Conservation (phyloP, 2,329 filamentous ascomycete genomes). For the Aspergillus puulaauensis region DNA sequence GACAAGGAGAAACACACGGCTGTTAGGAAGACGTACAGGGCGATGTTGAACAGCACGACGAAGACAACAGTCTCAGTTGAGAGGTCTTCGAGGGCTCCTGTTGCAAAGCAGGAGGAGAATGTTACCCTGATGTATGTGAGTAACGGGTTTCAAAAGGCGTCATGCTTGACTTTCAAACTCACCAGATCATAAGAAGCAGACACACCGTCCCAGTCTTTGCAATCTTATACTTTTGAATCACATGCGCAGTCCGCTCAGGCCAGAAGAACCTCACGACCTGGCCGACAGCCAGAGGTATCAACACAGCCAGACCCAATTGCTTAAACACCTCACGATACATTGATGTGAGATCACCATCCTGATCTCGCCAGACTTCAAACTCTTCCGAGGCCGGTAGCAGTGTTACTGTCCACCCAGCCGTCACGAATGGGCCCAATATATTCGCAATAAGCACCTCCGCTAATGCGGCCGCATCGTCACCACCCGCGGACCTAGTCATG, state of each 20-base stretch:
- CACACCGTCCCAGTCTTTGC: slow-evolving; percentile 47
- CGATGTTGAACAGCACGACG: slow-evolving; percentile 67
- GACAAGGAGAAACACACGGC: slow-evolving; percentile 54
- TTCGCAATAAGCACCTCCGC: slow-evolving; percentile 72
- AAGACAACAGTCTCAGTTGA: slow-evolving; percentile 64
- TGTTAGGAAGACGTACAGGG: slow-evolving; percentile 63
- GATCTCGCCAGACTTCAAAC: slow-evolving; percentile 43
- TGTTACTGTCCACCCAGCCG: slow-evolving; percentile 61
- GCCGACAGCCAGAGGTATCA: slow-evolving; percentile 63
- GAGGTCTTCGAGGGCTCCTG: slow-evolving; percentile 59
- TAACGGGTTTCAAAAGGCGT: neutral
- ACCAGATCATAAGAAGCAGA: slow-evolving; percentile 59
- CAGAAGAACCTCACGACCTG: slow-evolving; percentile 60
- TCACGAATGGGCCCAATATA: slow-evolving; percentile 66
- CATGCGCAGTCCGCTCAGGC: slow-evolving; percentile 39
- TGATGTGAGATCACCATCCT: slow-evolving; percentile 53
- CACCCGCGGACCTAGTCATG: slow-evolving; percentile 68
- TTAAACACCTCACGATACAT: slow-evolving; percentile 68
- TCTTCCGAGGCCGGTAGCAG: slow-evolving; percentile 47
- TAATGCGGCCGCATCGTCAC: slow-evolving; percentile 64
- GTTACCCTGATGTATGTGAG: slow-evolving; percentile 27
- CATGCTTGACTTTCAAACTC: slow-evolving; percentile 8
- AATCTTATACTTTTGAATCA: slow-evolving; percentile 55
- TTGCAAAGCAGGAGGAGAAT: slow-evolving; percentile 56
- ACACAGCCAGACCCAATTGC: slow-evolving; percentile 66